phyloP scores from a whole-genome alignment of 208 protist genomes.

The Angomonas ambiguus region DNA sequence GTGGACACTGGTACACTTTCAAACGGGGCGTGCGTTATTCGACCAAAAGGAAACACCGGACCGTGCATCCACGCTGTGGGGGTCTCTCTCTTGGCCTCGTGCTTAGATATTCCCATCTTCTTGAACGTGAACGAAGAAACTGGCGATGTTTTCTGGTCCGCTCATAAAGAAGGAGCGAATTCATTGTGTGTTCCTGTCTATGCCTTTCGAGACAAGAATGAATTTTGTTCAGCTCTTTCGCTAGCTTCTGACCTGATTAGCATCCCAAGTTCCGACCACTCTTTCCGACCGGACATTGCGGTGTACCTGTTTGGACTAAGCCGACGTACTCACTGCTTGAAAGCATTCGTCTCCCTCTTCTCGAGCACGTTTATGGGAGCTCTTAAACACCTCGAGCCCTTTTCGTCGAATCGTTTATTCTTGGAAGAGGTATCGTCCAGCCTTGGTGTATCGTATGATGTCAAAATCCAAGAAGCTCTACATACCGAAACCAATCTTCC shows the following conservation, averaged over 20 bases:
- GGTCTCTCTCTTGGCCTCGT: conserved; percentile 51
- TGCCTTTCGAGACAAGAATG: conserved; percentile 21
- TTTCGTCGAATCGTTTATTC: conserved; percentile 35
- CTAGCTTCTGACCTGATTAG: conserved; percentile 69
- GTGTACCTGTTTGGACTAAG: conserved; percentile 40
- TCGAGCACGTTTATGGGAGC: conserved; percentile 27
- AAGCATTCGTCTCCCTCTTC: conserved; percentile 51
- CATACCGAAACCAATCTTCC: not conserved
- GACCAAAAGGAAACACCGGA: conserved; percentile 18
- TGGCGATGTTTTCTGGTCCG: conserved; percentile 19
- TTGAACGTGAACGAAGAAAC: conserved; percentile 19
- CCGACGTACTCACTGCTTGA: conserved; percentile 40
- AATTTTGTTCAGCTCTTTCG: conserved; percentile 57
- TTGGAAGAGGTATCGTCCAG: conserved; percentile 16
- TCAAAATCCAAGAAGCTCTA: not conserved
- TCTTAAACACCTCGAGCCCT: conserved; percentile 20
- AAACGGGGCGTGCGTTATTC: conserved; percentile 56
- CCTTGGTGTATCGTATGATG: conserved; percentile 3
- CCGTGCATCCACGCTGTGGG: conserved; percentile 55
- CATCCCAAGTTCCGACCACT: conserved; percentile 28
- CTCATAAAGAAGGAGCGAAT: not conserved
- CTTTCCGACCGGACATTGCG: conserved; percentile 31
- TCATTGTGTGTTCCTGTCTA: conserved; percentile 34
- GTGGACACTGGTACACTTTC: conserved; percentile 40
- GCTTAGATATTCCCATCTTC: conserved; percentile 55